Evolutionary conservation across 345 rosid genomes (phyloP), one percentile per base, ranked within the genome.

Genomic region (Kernera saxatilis): DNA sequence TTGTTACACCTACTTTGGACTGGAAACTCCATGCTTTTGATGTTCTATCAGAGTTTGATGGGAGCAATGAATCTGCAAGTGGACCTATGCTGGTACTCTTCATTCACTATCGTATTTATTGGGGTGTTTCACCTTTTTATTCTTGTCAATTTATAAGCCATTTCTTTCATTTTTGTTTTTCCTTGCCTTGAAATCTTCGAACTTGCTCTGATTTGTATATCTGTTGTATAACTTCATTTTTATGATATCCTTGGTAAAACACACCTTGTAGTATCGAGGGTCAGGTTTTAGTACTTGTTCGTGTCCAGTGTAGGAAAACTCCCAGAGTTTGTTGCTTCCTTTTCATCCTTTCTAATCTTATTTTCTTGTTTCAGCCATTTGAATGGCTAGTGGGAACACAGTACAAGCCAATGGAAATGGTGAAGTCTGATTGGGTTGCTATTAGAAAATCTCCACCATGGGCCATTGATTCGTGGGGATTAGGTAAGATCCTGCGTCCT

Each of bases 21-120:
- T 94, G 99, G 99, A 94, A 94, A 87, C 85, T 94, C 78, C 98
- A 94, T 84, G 98, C 99, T 54, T 88, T 94, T 82, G 97, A 94
- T 50, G 97, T 92, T 77, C 84, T 91, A 37, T 91, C 98, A 8
- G 97, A 94, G 84, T 88, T 89, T 88, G 98, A 91, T 75, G 98
- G 98, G 61, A 84, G 64, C 69, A 91, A 79, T 79, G 85, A 74
- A 87, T 67, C 87, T 78, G 88, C 96, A 36, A 73, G 79, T 64
- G 95, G 99, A 72, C 89, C 99, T 6, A 94, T 94, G 99, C 95
- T 94, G 99, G 99, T 94, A 94, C 73, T 69, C 46, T 36, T 67
- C 55, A 44, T 61, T 11, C 48, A 37, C 65, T 37, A 27, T 37
- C 29, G 12, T 73, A 64, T 53, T 44, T 33, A 64, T 12, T 41